Evolutionary conservation across 2,329 filamentous ascomycete species (phyloP).

Genomic region (Colletotrichum sansevieriae): DNA sequence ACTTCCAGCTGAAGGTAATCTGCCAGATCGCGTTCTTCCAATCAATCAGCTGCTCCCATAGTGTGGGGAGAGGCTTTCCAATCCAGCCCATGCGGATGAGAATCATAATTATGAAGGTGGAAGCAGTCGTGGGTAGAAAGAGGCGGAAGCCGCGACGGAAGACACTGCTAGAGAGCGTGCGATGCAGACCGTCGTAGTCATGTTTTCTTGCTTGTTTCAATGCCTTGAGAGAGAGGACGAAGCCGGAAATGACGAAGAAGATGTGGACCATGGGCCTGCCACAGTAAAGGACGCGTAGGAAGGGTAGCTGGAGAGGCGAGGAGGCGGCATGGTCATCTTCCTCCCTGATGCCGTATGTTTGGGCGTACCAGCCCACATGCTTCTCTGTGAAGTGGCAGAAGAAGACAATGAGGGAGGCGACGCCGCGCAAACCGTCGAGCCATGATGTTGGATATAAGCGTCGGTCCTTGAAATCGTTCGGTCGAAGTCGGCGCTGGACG

Average conservation of each 20-base stretch:
- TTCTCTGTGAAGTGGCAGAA: constrained; percentile 61
- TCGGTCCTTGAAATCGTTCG: constrained; percentile 41
- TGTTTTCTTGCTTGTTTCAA: constrained; percentile 56
- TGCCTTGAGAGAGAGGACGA: constrained; percentile 60
- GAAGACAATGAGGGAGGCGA: constrained; percentile 63
- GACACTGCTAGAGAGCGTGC: constrained; percentile 59
- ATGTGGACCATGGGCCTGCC: constrained; percentile 64
- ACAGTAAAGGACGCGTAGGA: constrained; percentile 57
- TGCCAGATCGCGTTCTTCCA: constrained; percentile 47
- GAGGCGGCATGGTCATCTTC: constrained; percentile 49
- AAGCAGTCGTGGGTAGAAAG: constrained; percentile 59
- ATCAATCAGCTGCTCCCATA: constrained; percentile 46
- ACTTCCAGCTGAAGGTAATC: constrained; percentile 47
- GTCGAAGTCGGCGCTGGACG: constrained; percentile 48
- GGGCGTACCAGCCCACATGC: constrained; percentile 50
- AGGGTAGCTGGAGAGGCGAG: constrained; percentile 58
- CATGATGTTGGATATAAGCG: constrained; percentile 58
- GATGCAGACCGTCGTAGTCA: constrained; percentile 53
- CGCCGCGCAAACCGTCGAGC: constrained; percentile 63
- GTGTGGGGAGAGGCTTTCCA: constrained; percentile 46
- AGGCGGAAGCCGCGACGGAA: constrained; percentile 62
- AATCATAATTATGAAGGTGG: constrained; percentile 55
- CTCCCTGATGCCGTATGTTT: constrained; percentile 51
- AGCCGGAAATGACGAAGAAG: constrained; percentile 66
- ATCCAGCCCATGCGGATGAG: constrained; percentile 50